Base-by-base conservation (phyloP, 169 alveolate genomes). In the Plasmodium gaboni region DNA sequence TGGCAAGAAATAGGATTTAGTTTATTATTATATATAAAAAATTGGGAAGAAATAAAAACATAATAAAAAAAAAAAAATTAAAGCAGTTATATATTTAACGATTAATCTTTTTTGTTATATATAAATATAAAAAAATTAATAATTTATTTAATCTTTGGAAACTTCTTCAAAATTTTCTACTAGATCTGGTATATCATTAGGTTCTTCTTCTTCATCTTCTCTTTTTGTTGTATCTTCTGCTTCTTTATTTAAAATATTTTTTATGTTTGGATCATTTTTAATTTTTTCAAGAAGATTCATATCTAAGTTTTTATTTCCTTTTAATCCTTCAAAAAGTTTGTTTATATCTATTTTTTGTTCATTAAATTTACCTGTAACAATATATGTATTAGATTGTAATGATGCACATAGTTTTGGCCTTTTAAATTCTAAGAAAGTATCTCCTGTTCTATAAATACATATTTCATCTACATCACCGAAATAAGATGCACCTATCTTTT, bases 391-490 rank as follows among this genome's bases (percentile, higher is more conserved):
- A 70, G 99, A 98, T 73, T 96, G 94, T 53, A 98, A 97, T 17
- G 99, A 95, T 69, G 98, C 98, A 90, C 97, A 97, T 38, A 98
- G 95, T 78, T 96, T 96, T 15, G 99, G 99, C 85, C 92, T 97
- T 55, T 83, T 92, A 93, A 98, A 98, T 93, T 96, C 97, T 26
- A 98, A 92, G 15, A 96, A 95, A 44, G 98, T 96, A 85, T 98
- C 98, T 90, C 97, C 99, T 87, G 96, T 98, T 94, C 96, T 96
- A 95, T 98, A 96, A 95, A 98, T 89, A 89, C 96, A 97, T 46
- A 98, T 98, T 88, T 98, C 99, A 74, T 98, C 99, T 46, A 98
- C 96, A 60, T 97, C 98, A 17, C 97, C 97, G 73, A 98, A 95
- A 73, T 96, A 96, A 80, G 98, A 96, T 61, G 98, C 98, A 32